Evolutionary conservation across 2,329 filamentous ascomycete species (phyloP).

Genomic region (Pseudopyricularia cyperi): DNA sequence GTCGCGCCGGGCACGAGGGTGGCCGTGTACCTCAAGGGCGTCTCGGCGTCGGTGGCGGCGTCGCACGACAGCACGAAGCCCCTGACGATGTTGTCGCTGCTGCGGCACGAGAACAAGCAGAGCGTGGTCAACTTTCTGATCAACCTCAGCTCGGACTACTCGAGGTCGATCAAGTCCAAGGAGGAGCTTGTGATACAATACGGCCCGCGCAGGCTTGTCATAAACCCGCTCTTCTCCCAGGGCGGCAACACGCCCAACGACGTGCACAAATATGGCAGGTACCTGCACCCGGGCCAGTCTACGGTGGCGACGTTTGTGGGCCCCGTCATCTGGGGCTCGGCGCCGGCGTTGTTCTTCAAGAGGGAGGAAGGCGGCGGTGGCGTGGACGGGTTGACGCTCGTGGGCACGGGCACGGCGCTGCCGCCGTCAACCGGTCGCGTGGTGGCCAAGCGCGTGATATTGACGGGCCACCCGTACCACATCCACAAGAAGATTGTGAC

Average conservation of each 20-base stretch:
- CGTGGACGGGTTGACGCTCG: slow-evolving; percentile 49
- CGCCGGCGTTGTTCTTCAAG: slow-evolving; percentile 83
- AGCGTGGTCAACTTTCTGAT: slow-evolving; percentile 84
- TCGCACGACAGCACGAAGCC: slow-evolving; percentile 44
- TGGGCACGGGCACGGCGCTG: slow-evolving; percentile 78
- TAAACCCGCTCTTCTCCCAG: slow-evolving; percentile 85
- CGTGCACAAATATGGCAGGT: slow-evolving; percentile 93
- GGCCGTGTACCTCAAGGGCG: slow-evolving; percentile 54
- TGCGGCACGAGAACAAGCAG: slow-evolving; percentile 91
- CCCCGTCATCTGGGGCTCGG: slow-evolving; percentile 83
- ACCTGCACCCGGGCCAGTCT: slow-evolving; percentile 78
- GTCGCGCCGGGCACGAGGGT: slow-evolving; percentile 76
- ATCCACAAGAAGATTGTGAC: slow-evolving; percentile 98
- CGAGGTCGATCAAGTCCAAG: slow-evolving; percentile 75
- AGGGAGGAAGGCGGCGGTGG: slow-evolving; percentile 29
- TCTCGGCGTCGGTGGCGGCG: slow-evolving; percentile 28
- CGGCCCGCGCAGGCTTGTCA: slow-evolving; percentile 71
- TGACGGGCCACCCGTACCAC: slow-evolving; percentile 95
- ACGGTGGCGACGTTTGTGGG: slow-evolving; percentile 83
- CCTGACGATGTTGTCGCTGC: slow-evolving; percentile 68
- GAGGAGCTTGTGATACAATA: slow-evolving; percentile 85
- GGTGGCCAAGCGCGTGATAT: slow-evolving; percentile 83
- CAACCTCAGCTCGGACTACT: slow-evolving; percentile 65
- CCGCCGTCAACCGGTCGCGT: slow-evolving; percentile 66
- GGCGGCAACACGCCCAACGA: slow-evolving; percentile 88